Conservation (phyloP, 78 protist genomes). For the Dictyostelium discoideum region DNA sequence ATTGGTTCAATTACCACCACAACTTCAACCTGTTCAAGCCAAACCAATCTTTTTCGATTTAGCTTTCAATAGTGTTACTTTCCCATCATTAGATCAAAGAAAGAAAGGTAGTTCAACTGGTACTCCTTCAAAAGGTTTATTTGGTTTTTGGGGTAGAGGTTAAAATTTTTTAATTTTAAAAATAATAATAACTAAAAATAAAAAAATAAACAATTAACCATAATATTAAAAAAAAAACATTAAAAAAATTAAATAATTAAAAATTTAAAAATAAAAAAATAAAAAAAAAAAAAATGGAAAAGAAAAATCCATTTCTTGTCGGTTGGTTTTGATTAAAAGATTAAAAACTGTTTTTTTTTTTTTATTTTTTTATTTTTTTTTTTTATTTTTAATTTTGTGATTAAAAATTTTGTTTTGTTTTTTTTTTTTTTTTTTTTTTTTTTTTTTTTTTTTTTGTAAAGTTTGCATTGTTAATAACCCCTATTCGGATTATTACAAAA, state of each 20-base stretch:
- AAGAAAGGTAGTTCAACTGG: constrained; percentile 12
- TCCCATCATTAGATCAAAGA: constrained; percentile 71
- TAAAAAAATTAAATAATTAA: too few species aligned
- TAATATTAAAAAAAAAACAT: background rate
- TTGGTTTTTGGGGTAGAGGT: constrained; percentile 42
- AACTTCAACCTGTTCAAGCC: constrained; percentile 28
- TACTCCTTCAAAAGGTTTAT: constrained; percentile 23
- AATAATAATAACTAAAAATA: too few species aligned
- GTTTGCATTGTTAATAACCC: background rate
- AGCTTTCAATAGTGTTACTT: constrained; percentile 33
- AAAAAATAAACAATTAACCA: background rate
- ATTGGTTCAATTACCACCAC: constrained; percentile 41
- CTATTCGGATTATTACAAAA: too few species aligned
- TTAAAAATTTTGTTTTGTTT: background rate
- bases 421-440: too few species aligned
- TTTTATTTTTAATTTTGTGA: background rate
- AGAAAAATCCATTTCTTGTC: background rate
- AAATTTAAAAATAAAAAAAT: background rate
- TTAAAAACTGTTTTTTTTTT: background rate
- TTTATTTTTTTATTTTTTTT: background rate
- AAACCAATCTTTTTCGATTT: constrained; percentile 73
- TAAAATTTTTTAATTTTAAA: background rate
- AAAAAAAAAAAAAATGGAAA: background rate
- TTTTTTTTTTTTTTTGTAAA: background rate
- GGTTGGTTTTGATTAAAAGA: background rate